A percentile compares a stretch with the other conserved stretches of the same genome.
Conservation (phyloP, 1,139 yeast species). For the Scheffersomyces cryptocercus region DNA sequence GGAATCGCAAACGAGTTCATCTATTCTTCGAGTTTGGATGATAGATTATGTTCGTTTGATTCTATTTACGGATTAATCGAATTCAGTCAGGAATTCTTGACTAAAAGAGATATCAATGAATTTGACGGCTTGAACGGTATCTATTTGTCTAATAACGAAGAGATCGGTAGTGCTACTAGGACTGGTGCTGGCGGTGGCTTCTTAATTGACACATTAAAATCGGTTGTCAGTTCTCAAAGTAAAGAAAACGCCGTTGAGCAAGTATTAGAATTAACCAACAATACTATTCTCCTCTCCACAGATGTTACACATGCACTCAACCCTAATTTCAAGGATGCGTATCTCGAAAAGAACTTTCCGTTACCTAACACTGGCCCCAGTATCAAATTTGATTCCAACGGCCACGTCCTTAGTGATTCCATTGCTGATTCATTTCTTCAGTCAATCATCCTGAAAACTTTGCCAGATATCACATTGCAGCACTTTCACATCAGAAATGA, state of each 20-base stretch:
- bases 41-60: slow-evolving; percentile 44
- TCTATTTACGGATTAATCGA: slow-evolving; percentile 39
- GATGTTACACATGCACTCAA: slow-evolving; percentile 50
- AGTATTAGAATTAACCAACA: slow-evolving; percentile 10
- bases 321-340: slow-evolving; percentile 41
- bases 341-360: slow-evolving; percentile 42
- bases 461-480: slow-evolving; percentile 32
- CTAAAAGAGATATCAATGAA: slow-evolving; percentile 17
- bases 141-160: slow-evolving; percentile 46
- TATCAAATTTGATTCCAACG: slow-evolving; percentile 42
- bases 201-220: slow-evolving; percentile 15
- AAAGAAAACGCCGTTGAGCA: slow-evolving; percentile 4
- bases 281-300: slow-evolving; percentile 40
- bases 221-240: slow-evolving; percentile 9
- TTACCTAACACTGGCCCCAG: slow-evolving; percentile 45
- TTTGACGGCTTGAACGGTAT: slow-evolving; percentile 37
- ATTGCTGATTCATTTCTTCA: slow-evolving; percentile 25
- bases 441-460: slow-evolving; percentile 24
- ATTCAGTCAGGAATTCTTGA: slow-evolving; percentile 17
- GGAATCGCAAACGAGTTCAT: slow-evolving; percentile 43
- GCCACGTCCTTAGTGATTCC: slow-evolving; percentile 46
- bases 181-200: slow-evolving; percentile 44
- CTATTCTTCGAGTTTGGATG: slow-evolving; percentile 47
- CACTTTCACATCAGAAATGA: slow-evolving; percentile 48
- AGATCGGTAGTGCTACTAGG: slow-evolving; percentile 44